Percentiles rank a stretch among this genome's conserved stretches.
Conservation (phyloP, 2,329 filamentous ascomycete species). For the Ophiostoma perfectum region DNA sequence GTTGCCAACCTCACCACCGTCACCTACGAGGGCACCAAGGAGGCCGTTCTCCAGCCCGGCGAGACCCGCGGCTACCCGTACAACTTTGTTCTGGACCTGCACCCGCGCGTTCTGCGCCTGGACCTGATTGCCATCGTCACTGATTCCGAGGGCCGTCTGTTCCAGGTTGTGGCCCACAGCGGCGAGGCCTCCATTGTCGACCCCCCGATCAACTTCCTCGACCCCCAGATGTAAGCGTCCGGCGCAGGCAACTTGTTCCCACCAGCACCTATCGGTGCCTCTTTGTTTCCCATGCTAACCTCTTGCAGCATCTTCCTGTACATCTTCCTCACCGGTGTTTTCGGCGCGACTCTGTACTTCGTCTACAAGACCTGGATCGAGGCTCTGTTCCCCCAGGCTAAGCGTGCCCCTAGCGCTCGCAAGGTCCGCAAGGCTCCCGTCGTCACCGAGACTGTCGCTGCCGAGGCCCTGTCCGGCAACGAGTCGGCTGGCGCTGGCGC, state of each 20-base stretch:
- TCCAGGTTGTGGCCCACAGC: conserved; percentile 75
- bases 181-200: conserved; percentile 73
- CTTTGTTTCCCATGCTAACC: background rate
- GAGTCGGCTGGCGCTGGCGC: conserved; percentile 65
- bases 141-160: conserved; percentile 60
- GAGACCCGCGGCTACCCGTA: conserved; percentile 72
- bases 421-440: conserved; percentile 58
- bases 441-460: conserved; percentile 40
- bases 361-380: conserved; percentile 98
- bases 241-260: background rate
- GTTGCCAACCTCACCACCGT: conserved; percentile 80
- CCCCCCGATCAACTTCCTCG: conserved; percentile 30
- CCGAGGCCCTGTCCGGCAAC: conserved; percentile 53
- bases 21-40: conserved; percentile 67
- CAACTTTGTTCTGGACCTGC: conserved; percentile 83
- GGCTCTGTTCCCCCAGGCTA: conserved; percentile 87
- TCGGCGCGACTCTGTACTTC: conserved; percentile 81
- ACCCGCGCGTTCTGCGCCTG: conserved; percentile 80
- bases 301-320: conserved; percentile 88
- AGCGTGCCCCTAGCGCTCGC: conserved; percentile 56
- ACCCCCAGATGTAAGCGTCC: conserved; percentile 49
- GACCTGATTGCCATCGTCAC: conserved; percentile 67
- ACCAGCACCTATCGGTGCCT: background rate
- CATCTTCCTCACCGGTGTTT: conserved; percentile 74
- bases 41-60: conserved; percentile 48